Conservation (phyloP, 495 filamentous ascomycete species). For the Penicillium samsonianum region DNA sequence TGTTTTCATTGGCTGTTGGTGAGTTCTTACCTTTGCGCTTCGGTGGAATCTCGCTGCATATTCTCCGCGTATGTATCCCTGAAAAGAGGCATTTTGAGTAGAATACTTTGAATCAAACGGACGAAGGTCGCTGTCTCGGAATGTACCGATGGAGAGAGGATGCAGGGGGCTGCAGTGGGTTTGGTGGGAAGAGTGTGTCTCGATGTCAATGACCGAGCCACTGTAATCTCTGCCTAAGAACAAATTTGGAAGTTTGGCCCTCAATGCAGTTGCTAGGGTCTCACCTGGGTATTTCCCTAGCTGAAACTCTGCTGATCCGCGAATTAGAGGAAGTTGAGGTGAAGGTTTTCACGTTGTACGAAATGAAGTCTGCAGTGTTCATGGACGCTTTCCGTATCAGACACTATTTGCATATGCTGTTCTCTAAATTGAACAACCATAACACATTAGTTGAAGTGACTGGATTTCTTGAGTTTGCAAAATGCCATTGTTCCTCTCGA, state of each 20-base stretch:
- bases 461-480: background rate
- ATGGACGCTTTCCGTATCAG: background rate
- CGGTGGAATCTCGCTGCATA: constrained; percentile 11
- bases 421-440: background rate
- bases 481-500: background rate
- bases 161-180: background rate
- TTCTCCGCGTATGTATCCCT: constrained; percentile 14
- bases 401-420: background rate
- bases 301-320: background rate
- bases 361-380: background rate
- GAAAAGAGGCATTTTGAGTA: background rate
- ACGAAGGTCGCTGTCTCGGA: background rate
- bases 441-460: background rate
- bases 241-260: background rate
- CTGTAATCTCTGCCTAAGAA: background rate
- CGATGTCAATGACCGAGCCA: background rate
- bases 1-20: background rate
- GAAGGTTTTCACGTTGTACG: constrained; percentile 3
- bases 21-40: constrained; percentile 6
- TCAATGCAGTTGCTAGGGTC: background rate
- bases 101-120: too few species aligned
- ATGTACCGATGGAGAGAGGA: background rate
- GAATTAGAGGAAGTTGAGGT: background rate
- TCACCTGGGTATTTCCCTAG: background rate
- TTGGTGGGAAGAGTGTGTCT: background rate